Percentiles rank a stretch among this genome's conserved stretches.
phyloP scores from a whole-genome alignment of 805 yeast species.

The Zygosaccharomyces bailii region DNA sequence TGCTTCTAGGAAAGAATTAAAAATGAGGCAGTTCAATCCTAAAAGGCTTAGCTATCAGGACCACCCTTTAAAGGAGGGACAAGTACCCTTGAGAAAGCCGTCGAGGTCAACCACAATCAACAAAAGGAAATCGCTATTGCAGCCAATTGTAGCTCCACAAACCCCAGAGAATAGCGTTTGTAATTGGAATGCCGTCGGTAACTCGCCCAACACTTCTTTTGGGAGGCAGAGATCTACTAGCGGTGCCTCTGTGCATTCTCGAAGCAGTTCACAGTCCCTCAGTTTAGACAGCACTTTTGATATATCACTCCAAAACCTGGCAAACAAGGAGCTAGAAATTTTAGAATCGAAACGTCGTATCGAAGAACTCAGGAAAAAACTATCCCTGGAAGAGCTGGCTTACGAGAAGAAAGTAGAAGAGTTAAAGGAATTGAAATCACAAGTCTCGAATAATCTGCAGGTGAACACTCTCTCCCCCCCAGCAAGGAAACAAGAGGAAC shows the following conservation, averaged over 20 bases:
- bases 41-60: constrained; percentile 19
- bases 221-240: constrained; percentile 26
- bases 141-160: constrained; percentile 27
- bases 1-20: constrained; percentile 5
- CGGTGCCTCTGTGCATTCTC: constrained; percentile 22
- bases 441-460: constrained; percentile 23
- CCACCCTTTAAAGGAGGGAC: constrained; percentile 18
- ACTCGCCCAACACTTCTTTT: neutral
- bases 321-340: constrained; percentile 64
- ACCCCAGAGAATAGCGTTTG: constrained; percentile 13
- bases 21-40: constrained; percentile 22
- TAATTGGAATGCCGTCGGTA: neutral
- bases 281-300: constrained; percentile 29
- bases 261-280: constrained; percentile 15
- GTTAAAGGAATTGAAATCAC: constrained; percentile 34
- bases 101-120: constrained; percentile 17
- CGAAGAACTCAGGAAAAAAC: constrained; percentile 43
- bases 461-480: neutral
- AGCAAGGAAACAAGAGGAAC: constrained; percentile 2
- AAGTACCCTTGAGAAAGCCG: constrained; percentile 1
- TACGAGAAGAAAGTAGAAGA: constrained; percentile 42
- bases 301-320: constrained; percentile 55
- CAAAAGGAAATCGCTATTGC: constrained; percentile 29
- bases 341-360: constrained; percentile 60
- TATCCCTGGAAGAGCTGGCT: constrained; percentile 49